Conservation (phyloP, 1,284 basidiomycete species). For the Tilletia caries region DNA sequence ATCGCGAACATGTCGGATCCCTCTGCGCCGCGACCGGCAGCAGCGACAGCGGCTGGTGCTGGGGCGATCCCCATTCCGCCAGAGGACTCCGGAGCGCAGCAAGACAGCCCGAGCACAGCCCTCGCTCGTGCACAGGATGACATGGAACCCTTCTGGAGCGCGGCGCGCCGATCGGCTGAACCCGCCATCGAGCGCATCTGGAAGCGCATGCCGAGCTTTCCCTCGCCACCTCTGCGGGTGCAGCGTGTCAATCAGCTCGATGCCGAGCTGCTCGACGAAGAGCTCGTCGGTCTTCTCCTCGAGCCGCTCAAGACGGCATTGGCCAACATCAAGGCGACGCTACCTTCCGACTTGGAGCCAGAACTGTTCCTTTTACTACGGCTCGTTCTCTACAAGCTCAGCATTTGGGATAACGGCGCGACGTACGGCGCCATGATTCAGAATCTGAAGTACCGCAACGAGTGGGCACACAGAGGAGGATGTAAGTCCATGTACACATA, state of each 20-base stretch:
- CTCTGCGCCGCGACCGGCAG: too few species aligned
- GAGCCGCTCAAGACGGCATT: constrained; percentile 78
- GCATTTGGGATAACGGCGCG: constrained; percentile 73
- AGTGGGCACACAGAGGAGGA: constrained; percentile 43
- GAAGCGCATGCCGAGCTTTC: constrained; percentile 38
- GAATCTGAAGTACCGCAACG: constrained; percentile 63
- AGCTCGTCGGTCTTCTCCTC: constrained; percentile 76
- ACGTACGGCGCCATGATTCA: constrained; percentile 90
- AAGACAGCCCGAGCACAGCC: neutral
- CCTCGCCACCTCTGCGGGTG: constrained; percentile 46
- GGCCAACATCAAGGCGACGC: constrained; percentile 59
- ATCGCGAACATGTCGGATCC: too few species aligned
- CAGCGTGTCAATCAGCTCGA: constrained; percentile 83
- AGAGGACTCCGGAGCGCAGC: too few species aligned
- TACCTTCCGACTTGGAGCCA: constrained; percentile 69
- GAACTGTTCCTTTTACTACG: constrained; percentile 76
- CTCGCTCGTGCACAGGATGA: neutral
- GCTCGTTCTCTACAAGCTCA: constrained; percentile 75
- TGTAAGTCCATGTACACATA: constrained; percentile 15
- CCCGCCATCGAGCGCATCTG: constrained; percentile 35
- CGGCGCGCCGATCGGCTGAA: constrained; percentile 32
- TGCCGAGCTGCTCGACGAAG: constrained; percentile 84
- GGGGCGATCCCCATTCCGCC: too few species aligned
- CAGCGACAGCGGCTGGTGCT: too few species aligned
- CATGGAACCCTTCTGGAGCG: constrained; percentile 35